A percentile compares a stretch with the other conserved stretches of the same genome.
phyloP scores from a whole-genome alignment of 495 filamentous ascomycete species.

The Xylona heveae region DNA sequence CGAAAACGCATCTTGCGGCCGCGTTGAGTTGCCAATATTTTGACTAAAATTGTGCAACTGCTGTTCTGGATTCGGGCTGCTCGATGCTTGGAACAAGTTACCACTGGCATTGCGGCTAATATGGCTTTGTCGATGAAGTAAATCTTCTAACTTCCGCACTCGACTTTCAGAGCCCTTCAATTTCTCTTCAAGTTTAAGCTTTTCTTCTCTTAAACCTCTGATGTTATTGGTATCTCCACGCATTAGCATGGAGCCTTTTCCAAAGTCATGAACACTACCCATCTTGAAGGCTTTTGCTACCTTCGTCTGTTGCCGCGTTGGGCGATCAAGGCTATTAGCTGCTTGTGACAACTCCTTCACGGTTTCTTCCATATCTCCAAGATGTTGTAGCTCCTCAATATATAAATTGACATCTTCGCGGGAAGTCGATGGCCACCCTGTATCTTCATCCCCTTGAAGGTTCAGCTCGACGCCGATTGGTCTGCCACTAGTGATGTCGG shows the following conservation, averaged over 20 bases:
- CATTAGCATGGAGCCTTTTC: constrained; percentile 59
- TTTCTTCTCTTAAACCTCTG: constrained; percentile 50
- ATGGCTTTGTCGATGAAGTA: constrained; percentile 72
- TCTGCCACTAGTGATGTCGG: constrained; percentile 37
- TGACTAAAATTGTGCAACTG: too few relatives aligned
- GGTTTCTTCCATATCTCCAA: constrained; percentile 45
- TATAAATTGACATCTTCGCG: constrained; percentile 35
- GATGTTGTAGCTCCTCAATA: constrained; percentile 24
- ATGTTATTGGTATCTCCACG: constrained; percentile 64
- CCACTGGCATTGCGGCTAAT: constrained; percentile 45
- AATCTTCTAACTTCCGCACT: constrained; percentile 76
- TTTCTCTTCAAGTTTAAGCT: constrained; percentile 56
- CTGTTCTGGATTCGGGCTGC: background rate
- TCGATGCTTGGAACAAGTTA: constrained; percentile 35
- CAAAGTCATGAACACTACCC: constrained; percentile 80
- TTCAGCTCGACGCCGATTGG: constrained; percentile 70
- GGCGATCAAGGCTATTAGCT: constrained; percentile 40
- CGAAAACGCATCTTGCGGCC: constrained; percentile 28
- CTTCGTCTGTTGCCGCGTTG: constrained; percentile 55
- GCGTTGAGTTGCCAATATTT: constrained; percentile 12
- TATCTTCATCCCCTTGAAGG: constrained; percentile 53
- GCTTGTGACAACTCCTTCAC: constrained; percentile 37
- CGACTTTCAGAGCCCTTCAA: constrained; percentile 78
- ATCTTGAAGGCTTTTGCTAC: constrained; percentile 85
- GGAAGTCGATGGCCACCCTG: constrained; percentile 49